Base-by-base conservation (phyloP, 192 early-diverging fungal species). In the Umbelopsis vinacea region DNA sequence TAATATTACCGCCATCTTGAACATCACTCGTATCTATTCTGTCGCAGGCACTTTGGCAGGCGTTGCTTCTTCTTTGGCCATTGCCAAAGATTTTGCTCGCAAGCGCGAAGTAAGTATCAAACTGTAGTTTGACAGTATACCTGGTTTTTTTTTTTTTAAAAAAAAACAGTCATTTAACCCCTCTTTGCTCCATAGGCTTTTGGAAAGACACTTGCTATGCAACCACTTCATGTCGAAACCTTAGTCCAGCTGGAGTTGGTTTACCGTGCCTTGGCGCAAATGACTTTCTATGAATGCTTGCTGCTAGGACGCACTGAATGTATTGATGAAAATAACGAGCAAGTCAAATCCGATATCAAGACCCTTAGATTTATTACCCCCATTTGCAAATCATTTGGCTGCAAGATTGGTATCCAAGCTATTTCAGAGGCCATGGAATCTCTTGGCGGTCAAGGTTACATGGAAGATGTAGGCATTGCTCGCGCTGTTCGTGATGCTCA, bases 361-460 rank as follows among this genome's bases (percentile, higher is more conserved):
- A 57, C 91, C 10, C 81, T 93, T 9, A 86, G 92, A 46, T 79
- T 92, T n/a, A 66, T 90, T 40, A 92, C 90, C 4, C 92, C 92
- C 0, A 78, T 92, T 35, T 68, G 84, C 70, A 93, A 93, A 79
- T 74, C 83, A 6, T 93, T 76, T 69, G 81, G 80, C 3, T 79
- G 82, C 67, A 86, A 90, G 66, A 78, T 81, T 22, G 81, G 81
- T 0, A 73, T 84, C 12, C 68, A 57, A 17, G 70, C 75, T 12
- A 86, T 88, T 38, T 71, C 78, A 21, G 90, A 91, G 66, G 82
- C 79, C 5, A 85, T 90, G 84, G 92, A 93, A 70, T 82, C 89
- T 33, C 74, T 87, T 26, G 92, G 92, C 48, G 92, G 92, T 1
- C 85, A 89, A 66, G 92, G 92, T 0, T 93, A 93, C 71, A 92